A percentile compares a stretch with the other conserved stretches of the same genome.
phyloP scores from a whole-genome alignment of 1,284 basidiomycete species.

The Cryptococcus wingfieldii region DNA sequence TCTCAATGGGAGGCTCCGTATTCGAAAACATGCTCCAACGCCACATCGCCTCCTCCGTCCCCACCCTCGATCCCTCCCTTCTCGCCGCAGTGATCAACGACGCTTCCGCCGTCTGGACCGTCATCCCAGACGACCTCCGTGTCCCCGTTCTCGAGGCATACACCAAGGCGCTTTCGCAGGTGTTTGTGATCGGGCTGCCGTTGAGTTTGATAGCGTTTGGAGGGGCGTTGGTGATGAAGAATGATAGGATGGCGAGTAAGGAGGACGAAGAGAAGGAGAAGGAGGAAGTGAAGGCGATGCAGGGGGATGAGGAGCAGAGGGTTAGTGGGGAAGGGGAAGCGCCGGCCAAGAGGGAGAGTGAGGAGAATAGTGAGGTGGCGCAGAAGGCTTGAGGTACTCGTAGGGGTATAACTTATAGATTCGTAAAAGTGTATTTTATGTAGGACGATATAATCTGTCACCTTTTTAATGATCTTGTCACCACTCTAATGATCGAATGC shows the following conservation, averaged over 20 bases:
- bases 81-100: constrained; percentile 28
- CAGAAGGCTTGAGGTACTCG: no score
- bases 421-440: no score
- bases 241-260: constrained; percentile 37
- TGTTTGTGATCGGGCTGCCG: constrained; percentile 44
- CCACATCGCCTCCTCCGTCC: constrained; percentile 32
- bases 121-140: constrained; percentile 29
- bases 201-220: constrained; percentile 29
- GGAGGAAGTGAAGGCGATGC: constrained; percentile 10
- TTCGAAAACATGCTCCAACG: constrained; percentile 45
- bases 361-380: no score
- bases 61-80: constrained; percentile 19
- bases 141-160: constrained; percentile 35
- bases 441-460: no score
- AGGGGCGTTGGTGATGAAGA: constrained; percentile 35
- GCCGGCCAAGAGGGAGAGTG: no score
- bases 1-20: constrained; percentile 45
- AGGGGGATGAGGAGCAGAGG: neutral
- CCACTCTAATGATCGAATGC: no score
- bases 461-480: no score
- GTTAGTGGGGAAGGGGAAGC: no score
- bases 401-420: no score
- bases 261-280: constrained; percentile 30
- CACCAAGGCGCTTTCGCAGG: constrained; percentile 33
- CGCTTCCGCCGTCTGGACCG: constrained; percentile 34